Conservation (phyloP, 768 basidiomycete species). For the Boletus rubropictus region DNA sequence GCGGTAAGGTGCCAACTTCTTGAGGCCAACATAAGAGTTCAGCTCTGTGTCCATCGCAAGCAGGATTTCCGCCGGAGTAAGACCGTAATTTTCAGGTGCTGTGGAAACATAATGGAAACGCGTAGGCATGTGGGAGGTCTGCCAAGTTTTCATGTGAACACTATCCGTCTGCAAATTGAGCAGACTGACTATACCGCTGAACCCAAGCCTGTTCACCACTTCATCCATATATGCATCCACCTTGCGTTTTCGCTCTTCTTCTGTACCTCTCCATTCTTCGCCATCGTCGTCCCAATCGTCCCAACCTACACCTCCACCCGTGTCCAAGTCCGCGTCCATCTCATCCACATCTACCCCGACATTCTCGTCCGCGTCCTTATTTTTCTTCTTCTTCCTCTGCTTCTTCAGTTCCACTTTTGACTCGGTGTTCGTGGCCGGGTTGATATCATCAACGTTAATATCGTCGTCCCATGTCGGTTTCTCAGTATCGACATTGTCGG, state of each 20-base stretch:
- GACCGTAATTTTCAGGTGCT: conserved; percentile 53
- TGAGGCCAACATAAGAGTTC: conserved; percentile 85
- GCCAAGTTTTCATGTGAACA: conserved; percentile 6
- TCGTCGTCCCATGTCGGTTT: conserved; percentile 94
- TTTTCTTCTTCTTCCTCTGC: conserved; percentile 43
- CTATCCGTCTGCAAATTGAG: background rate
- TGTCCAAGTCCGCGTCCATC: conserved; percentile 57
- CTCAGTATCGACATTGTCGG: conserved; percentile 37
- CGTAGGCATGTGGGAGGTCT: conserved; percentile 88
- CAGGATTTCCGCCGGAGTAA: conserved; percentile 82
- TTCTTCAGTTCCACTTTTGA: conserved; percentile 22
- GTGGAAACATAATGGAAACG: conserved; percentile 89
- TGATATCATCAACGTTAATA: conserved; percentile 71
- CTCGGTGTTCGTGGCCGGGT: conserved; percentile 31
- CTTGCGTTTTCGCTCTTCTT: conserved; percentile 81
- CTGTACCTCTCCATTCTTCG: conserved; percentile 82
- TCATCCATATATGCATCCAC: conserved; percentile 89
- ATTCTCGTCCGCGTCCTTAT: conserved; percentile 38
- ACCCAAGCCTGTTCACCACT: conserved; percentile 75
- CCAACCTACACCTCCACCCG: conserved; percentile 34
- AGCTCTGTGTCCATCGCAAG: conserved; percentile 89
- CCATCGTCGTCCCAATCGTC: conserved; percentile 35
- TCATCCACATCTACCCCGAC: conserved; percentile 43
- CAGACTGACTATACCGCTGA: conserved; percentile 83
- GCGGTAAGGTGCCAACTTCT: conserved; percentile 88